Evolutionary conservation across 345 rosid genomes (phyloP).

Genomic region (Sonneratia caseolaris): DNA sequence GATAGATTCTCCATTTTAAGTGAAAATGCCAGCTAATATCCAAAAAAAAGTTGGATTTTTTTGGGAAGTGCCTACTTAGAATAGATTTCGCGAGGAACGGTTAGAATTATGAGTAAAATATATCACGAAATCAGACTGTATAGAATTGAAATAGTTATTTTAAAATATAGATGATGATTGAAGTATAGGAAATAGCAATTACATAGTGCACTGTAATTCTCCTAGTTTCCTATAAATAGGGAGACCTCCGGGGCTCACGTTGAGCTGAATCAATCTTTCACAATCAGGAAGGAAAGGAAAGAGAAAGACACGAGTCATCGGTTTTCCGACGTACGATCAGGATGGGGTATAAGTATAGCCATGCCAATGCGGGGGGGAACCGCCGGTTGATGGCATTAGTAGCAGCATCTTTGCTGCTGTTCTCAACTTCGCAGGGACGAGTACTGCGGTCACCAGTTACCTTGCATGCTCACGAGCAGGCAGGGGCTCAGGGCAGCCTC

Average conservation of each 20-base stretch:
- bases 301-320: neutral
- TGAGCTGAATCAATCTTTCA: neutral
- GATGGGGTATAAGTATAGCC: neutral
- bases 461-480: neutral
- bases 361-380: neutral
- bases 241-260: neutral
- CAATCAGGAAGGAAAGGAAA: neutral
- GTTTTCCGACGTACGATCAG: neutral
- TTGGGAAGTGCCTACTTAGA: no score
- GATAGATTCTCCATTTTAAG: neutral
- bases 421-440: neutral
- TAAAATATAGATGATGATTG: no score
- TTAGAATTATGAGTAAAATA: no score
- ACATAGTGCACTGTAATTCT: neutral
- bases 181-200: no score
- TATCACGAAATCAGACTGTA: no score
- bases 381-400: neutral
- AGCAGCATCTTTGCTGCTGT: neutral
- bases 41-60: neutral
- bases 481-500: slow-evolving; percentile 2
- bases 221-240: neutral
- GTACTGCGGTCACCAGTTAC: neutral
- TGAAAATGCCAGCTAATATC: neutral
- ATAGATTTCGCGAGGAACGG: no score
- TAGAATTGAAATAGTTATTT: no score